Evolutionary conservation across 495 filamentous ascomycete species (phyloP), one percentile per base, ranked within the genome.

Genomic region (Darksidea phi): DNA sequence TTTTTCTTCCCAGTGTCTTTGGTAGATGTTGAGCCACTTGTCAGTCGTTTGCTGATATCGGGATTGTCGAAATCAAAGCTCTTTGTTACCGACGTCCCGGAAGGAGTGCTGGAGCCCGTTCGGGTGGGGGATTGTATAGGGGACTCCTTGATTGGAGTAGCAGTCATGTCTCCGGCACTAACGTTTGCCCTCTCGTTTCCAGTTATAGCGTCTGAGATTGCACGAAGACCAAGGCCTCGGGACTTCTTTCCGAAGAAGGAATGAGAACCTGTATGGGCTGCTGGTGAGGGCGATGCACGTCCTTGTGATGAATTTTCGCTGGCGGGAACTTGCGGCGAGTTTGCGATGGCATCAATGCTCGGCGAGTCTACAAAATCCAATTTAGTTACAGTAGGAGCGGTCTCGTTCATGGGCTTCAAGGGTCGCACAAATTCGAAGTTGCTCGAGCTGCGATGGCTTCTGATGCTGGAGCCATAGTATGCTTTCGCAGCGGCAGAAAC

Each of bases 51-150:
- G 20, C 77, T 75, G 10, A 80, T 75, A 59, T 90, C 88, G 12
- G 84, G 81, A 7, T 79, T 82, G 58, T 91, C 88, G 2, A 89
- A 79, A 54, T 94, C 90, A 37, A 91, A 86, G 70, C 87, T 91
- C 67, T 83, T 84, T 5, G 86, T 84, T 64, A 82, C 81, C 3
- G 85, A 85, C 0, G 88, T 89, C 0, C 77, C 87, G 10, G 91
- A 96, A 17, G 91, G 90, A 5, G 91, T 96, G 52, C 87, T 94
- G 2, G 91, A 95, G 1, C 88, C 90, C 13, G 90, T 90, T 47
- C 88, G 80, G 21, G 84, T 82, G 1, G 90, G 84, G 25, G 80
- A 87, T 56, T 87, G 83, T 57, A 88, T 59, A 3, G 84, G 82
- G 1, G 82, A 85, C 48, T 90, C 89, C 56, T 82, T 86, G 15